Evolutionary conservation across 345 rosid genomes (phyloP).

Genomic region (Mallotus nudiflorus): DNA sequence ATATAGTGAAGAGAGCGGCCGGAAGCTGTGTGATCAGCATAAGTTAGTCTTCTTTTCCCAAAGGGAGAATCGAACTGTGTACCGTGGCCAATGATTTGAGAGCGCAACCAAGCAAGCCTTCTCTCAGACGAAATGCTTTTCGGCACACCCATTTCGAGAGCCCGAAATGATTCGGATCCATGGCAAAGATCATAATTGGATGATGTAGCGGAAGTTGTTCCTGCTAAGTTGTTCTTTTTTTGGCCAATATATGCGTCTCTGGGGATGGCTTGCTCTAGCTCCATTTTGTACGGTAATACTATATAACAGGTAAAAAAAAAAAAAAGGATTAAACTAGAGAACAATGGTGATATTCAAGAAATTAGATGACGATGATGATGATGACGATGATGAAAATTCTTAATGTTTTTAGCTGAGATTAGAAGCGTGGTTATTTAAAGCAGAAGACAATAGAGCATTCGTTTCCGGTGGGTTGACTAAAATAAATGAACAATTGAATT

Average conservation of each 20-base stretch:
- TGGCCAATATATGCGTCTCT: background rate
- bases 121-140: constrained; percentile 17
- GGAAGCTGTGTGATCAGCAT: constrained; percentile 67
- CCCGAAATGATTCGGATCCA: constrained; percentile 14
- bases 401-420: too few species aligned
- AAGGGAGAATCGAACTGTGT: constrained; percentile 51
- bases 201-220: background rate
- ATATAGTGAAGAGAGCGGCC: constrained; percentile 49
- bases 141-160: constrained; percentile 32
- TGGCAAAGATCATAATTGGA: background rate
- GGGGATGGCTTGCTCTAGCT: background rate
- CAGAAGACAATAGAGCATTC: too few species aligned
- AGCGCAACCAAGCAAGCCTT: constrained; percentile 46
- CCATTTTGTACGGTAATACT: too few species aligned
- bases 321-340: too few species aligned
- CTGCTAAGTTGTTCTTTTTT: background rate
- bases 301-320: too few species aligned
- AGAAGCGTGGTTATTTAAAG: too few species aligned
- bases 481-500: too few species aligned
- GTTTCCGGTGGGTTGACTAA: too few species aligned
- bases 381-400: too few species aligned
- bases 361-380: too few species aligned
- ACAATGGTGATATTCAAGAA: too few species aligned
- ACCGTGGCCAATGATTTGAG: constrained; percentile 48
- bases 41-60: constrained; percentile 45